Percentiles rank a stretch among this genome's conserved stretches.
Conservation (phyloP, 2,329 filamentous ascomycete species). For the Penicillium expansum region DNA sequence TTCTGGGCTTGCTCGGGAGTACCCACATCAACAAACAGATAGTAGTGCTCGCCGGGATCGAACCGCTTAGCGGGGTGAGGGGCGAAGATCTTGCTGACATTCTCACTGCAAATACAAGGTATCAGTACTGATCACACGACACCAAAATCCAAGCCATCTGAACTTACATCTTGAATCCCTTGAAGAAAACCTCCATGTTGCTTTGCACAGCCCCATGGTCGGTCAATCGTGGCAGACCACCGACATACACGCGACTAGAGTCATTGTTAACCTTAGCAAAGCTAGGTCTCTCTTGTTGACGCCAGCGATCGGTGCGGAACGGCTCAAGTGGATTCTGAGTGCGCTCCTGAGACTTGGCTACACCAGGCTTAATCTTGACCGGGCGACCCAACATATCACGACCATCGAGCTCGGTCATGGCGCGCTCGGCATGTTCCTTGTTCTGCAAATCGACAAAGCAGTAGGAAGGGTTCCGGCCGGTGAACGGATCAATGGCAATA, state of each 20-base stretch:
- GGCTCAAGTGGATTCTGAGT: constrained; percentile 19
- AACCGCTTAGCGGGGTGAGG: constrained; percentile 55
- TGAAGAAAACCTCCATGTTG: constrained; percentile 47
- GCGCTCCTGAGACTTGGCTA: constrained; percentile 51
- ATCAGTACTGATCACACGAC: constrained; percentile 3
- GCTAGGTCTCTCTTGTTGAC: constrained; percentile 38
- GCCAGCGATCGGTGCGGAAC: constrained; percentile 44
- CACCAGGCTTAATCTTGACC: constrained; percentile 64
- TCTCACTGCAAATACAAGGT: constrained; percentile 31
- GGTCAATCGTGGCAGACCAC: constrained; percentile 46
- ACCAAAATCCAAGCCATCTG: not conserved
- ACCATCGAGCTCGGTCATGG: constrained; percentile 57
- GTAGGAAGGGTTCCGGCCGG: constrained; percentile 67
- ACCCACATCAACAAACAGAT: constrained; percentile 64
- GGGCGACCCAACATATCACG: constrained; percentile 56
- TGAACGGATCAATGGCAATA: constrained; percentile 67
- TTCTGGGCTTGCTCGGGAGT: constrained; percentile 53
- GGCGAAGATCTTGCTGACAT: constrained; percentile 55
- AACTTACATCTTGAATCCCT: constrained; percentile 44
- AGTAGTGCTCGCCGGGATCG: constrained; percentile 58
- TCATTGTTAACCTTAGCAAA: constrained; percentile 36
- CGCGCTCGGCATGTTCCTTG: constrained; percentile 56
- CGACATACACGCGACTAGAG: constrained; percentile 48
- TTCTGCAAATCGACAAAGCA: constrained; percentile 68
- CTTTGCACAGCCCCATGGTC: constrained; percentile 43